Evolutionary conservation across 441 rosid genomes (phyloP).

Genomic region (Pelargonium exstipulatum): DNA sequence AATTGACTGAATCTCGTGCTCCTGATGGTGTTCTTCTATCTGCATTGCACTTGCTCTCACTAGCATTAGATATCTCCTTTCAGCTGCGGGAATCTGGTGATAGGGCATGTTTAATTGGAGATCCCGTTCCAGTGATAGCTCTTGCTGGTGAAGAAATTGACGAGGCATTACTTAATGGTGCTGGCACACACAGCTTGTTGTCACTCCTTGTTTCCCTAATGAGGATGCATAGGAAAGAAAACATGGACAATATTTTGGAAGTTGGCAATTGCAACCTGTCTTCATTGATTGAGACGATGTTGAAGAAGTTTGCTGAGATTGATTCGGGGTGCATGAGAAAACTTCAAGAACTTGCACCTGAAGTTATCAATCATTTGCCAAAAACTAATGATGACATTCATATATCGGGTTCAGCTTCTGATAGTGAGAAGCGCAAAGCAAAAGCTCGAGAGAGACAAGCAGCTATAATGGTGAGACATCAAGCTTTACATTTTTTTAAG

Average conservation of each 20-base stretch:
- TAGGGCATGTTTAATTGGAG: conserved; percentile 29
- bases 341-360: conserved; percentile 77
- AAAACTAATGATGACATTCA: conserved; percentile 29
- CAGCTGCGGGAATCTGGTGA: conserved; percentile 44
- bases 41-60: conserved; percentile 76
- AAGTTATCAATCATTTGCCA: conserved; percentile 50
- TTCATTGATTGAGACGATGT: conserved; percentile 61
- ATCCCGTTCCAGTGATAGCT: conserved; percentile 42
- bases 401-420: conserved; percentile 39
- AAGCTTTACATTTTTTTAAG: not conserved
- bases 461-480: conserved; percentile 69
- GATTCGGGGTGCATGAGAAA: conserved; percentile 57
- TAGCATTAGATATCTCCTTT: conserved; percentile 65
- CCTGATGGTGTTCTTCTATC: conserved; percentile 67
- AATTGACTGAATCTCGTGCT: conserved; percentile 59
- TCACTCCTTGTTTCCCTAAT: conserved; percentile 84
- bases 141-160: conserved; percentile 61
- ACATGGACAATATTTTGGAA: conserved; percentile 42
- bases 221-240: conserved; percentile 59
- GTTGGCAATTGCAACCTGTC: conserved; percentile 60
- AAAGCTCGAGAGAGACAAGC: conserved; percentile 95
- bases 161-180: conserved; percentile 42
- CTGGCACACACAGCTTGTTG: conserved; percentile 60
- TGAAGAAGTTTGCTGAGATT: conserved; percentile 71
- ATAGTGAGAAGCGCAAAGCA: conserved; percentile 75